Base-by-base conservation (phyloP, 495 filamentous ascomycete species). In the Aspergillus affinis region DNA sequence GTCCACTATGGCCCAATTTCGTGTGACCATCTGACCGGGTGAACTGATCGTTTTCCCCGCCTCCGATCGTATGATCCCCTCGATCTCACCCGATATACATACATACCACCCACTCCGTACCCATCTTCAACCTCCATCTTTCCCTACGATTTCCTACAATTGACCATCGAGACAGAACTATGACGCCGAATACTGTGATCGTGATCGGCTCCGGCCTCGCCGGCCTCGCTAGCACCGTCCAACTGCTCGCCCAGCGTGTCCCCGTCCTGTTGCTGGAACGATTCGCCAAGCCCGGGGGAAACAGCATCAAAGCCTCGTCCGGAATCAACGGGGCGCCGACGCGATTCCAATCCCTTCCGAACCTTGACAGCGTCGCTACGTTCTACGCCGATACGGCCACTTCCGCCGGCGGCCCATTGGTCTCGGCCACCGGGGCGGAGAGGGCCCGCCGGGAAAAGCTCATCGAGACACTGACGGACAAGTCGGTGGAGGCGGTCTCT, bases 281-380 rank as follows among this genome's bases (percentile, higher is more conserved):
- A 7, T 73, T 75, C 10, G 55, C 76, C 12, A 84, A 82, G 59
- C 82, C 83, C 0, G 84, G 84, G n/a, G 83, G 84, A 8, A 87
- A 87, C 62, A 80, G 74, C 65, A 84, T 85, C 68, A 87, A 87
- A 63, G 84, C 84, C 1, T 85, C 83, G 0, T 86, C 83, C 0
- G 83, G 84, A 4, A 87, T 87, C 69, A 87, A 85, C 63, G 84
- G 82, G 7, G 81, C 82, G 0, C 76, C 77, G 15, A 84, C 82
- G 0, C 69, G 71, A 17, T 84, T 78, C 60, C 83, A 85, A 62
- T 61, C 67, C n/a, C 57, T 48, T 21, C 51, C 46, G 10, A 48
- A 56, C 55, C 23, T 2, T 23, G 56, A 48, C 29, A 45, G 23
- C 4, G 76, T 79, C 49, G 65, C 65, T 2, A 63, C 57, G 4